Base-by-base conservation (phyloP, 331 rosid genomes). In the Acacia pycnantha region DNA sequence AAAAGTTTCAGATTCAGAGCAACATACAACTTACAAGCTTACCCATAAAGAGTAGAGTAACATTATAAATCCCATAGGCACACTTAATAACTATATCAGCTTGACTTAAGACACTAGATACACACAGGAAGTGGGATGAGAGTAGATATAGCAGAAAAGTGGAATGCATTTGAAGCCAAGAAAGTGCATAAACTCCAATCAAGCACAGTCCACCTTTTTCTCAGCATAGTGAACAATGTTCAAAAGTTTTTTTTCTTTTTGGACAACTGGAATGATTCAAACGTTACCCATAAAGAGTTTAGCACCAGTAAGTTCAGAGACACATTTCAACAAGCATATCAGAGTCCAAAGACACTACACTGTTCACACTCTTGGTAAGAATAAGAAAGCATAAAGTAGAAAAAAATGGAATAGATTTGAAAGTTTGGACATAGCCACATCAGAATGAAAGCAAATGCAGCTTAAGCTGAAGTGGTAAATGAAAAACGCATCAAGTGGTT, bases 301-400 rank as follows among this genome's bases (percentile, higher is more conserved):
- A 56, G 43, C 24, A 62, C 43, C 13, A 73, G 7, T 11, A 13
- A 47, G 65, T 51, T 73, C 31, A 79, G 47, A 75, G 26, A 78
- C 48, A 73, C 53, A 71, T 67, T 75, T 22, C 24, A 81, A 65
- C 46, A 56, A 46, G 15, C 73, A 88, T 43, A 83, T 80, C 59
- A 85, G 33, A 66, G 51, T 54, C 61, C 65, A 58, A 82, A 41
- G 59, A 70, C 15, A 40, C 7, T 11, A 70, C 33, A 41, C 21
- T 26, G 13, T 22, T 10, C 44, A 24, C 33, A 70, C 35, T 4
- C 26, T 27, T 10, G 31, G 50, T 64, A 26, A 64, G 79, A 76
- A n/a, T 9, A 15, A 65, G 68, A 22, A 44, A 1, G 51, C 21
- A 73, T 35, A 73, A 7, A 74, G 77, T 16, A 35, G 27, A 18